A percentile compares a stretch with the other conserved stretches of the same genome.
Evolutionary conservation across 2,329 filamentous ascomycete species (phyloP).

Genomic region (Trichoderma afroharzianum): DNA sequence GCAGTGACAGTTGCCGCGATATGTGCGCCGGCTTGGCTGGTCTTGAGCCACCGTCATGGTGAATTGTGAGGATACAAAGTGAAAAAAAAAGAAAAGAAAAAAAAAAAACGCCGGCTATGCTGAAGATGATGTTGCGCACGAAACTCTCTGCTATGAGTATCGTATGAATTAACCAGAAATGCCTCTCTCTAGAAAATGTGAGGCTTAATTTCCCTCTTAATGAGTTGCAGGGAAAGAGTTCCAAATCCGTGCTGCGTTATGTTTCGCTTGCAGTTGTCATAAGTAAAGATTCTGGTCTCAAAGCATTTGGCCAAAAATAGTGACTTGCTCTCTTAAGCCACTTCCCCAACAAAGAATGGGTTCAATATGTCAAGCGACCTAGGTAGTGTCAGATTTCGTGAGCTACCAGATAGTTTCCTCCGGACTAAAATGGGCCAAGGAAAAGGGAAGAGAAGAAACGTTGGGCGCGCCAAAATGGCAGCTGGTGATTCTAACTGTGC

Average conservation of each 20-base stretch:
- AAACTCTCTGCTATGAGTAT: background rate
- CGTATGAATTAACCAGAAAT: background rate
- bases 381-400: background rate
- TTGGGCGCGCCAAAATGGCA: background rate
- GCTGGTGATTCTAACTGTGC: background rate
- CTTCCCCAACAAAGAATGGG: background rate
- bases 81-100: too few relatives aligned
- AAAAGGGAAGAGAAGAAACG: background rate
- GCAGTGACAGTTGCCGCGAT: slow-evolving; percentile 60
- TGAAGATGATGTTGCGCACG: background rate
- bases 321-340: background rate
- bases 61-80: background rate
- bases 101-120: background rate
- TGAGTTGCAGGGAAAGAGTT: background rate
- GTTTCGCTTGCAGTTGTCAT: background rate
- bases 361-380: background rate
- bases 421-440: background rate
- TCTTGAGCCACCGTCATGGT: background rate
- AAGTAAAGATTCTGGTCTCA: background rate
- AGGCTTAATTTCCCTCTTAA: background rate
- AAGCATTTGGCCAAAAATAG: background rate
- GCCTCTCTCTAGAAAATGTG: background rate
- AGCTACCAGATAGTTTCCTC: background rate
- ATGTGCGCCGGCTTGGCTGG: slow-evolving; percentile 31
- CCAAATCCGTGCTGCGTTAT: background rate